Evolutionary conservation across 805 yeast species (phyloP).

Genomic region (Sugiyamaella qingdaonensis): DNA sequence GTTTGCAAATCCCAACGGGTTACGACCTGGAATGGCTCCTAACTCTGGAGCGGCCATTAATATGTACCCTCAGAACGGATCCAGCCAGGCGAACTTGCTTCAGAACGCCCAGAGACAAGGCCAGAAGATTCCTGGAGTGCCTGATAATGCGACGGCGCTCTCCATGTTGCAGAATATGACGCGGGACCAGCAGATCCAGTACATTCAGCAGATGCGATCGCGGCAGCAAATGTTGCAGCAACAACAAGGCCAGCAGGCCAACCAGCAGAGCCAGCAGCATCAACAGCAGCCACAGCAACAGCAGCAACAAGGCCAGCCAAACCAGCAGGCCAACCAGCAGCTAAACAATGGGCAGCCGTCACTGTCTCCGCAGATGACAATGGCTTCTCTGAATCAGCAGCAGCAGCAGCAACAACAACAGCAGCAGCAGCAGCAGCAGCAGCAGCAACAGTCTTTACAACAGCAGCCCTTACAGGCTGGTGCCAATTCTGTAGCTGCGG

Average conservation of each 20-base stretch:
- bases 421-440: slow-evolving; percentile 9
- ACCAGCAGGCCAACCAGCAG: background rate
- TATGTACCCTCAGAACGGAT: background rate
- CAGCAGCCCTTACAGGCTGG: slow-evolving; percentile 2
- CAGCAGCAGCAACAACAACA: slow-evolving; percentile 9
- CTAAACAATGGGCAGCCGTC: background rate
- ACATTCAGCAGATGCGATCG: slow-evolving; percentile 19
- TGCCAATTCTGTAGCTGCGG: background rate
- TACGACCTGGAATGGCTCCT: background rate
- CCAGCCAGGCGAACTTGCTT: background rate
- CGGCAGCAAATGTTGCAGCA: slow-evolving; percentile 17
- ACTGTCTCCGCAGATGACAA: background rate
- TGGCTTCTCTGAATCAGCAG: background rate
- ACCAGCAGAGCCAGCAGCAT: slow-evolving; percentile 9
- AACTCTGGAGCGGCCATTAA: background rate
- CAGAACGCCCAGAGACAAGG: slow-evolving; percentile 9
- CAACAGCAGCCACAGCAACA: background rate
- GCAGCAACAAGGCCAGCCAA: slow-evolving; percentile 5
- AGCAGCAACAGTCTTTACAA: slow-evolving; percentile 8
- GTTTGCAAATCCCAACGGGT: background rate
- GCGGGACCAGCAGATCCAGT: slow-evolving; percentile 24
- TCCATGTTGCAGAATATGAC: slow-evolving; percentile 19
- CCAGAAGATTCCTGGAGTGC: slow-evolving; percentile 3
- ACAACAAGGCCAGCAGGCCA: slow-evolving; percentile 11
- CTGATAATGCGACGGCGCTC: background rate